Evolutionary conservation across 2,329 filamentous ascomycete species (phyloP), one percentile per base, ranked within the genome.

Genomic region (Albifimbria verrucaria): DNA sequence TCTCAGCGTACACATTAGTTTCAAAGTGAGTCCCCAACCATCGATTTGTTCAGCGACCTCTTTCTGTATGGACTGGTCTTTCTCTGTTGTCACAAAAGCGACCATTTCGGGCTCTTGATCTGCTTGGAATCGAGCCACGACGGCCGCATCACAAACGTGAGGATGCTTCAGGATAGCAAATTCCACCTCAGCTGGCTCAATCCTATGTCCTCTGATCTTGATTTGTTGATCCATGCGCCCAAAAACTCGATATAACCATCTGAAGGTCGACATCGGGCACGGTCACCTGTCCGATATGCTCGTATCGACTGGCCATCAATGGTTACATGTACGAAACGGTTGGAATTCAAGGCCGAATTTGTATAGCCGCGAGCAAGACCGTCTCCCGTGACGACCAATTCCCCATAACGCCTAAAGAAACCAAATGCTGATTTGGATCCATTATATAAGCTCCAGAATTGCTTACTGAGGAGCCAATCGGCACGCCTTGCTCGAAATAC

Each of bases 181-280:
- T 28, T 63, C 60, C 2, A 63, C 52, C 24, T 62, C 60, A 1
- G 46, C 54, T 1, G 56, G 51, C 49, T 66, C 64, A 17, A 66
- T 50, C 9, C 63, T 59, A 36, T 64, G 58, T 18, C 64, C 64
- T 4, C 59, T 51, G 11, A 66, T 55, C 53, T 65, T 65, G 44
- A 60, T 51, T 18, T 65, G 62, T 1, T 51, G 44, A 20, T 65
- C 62, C 21, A 61, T 53, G 9, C 62, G 61, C 0, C 62, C 61
- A 15, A 64, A 53, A 62, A 65, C 46, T 62, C 59, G 2, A 65
- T 57, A 0, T 57, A 55, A 2, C 58, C 55, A 28, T 63, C 57
- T 0, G 15, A 52, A 2, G 52, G 50, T 3, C 57, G 20, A 18
- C 50, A 53, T 0, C 61, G 57, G 3, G 57, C 62, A 2, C 54